Evolutionary conservation across 768 basidiomycete genomes (phyloP).

Genomic region (Brasilioporus rufonigricans): DNA sequence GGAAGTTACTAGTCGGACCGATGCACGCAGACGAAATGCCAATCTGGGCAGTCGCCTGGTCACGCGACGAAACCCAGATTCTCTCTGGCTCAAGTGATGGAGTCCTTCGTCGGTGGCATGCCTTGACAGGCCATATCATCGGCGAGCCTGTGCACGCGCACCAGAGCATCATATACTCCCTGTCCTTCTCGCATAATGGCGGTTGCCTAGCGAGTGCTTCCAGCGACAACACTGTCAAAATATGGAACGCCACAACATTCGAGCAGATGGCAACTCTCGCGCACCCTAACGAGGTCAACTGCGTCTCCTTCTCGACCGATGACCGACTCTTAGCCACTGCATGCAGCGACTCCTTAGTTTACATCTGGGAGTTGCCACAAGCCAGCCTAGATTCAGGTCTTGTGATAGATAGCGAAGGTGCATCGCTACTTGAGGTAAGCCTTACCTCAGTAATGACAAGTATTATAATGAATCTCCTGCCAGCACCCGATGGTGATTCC

Average conservation of each 20-base stretch:
- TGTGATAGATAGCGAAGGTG: slow-evolving; percentile 25
- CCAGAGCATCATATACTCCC: slow-evolving; percentile 26
- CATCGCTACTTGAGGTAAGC: slow-evolving; percentile 26
- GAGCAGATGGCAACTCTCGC: slow-evolving; percentile 22
- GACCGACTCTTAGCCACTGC: slow-evolving; percentile 31
- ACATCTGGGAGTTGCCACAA: slow-evolving; percentile 32
- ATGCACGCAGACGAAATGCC: slow-evolving; percentile 20
- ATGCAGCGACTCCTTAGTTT: slow-evolving; percentile 29
- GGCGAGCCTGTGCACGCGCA: slow-evolving; percentile 25
- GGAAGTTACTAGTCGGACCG: slow-evolving; percentile 26
- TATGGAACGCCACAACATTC: slow-evolving; percentile 29
- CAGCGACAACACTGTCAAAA: slow-evolving; percentile 28
- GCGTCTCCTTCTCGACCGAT: slow-evolving; percentile 30
- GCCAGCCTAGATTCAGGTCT: slow-evolving; percentile 30
- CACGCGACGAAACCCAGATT: slow-evolving; percentile 28
- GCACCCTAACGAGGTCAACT: slow-evolving; percentile 29
- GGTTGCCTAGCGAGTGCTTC: slow-evolving; percentile 29
- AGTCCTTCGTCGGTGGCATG: slow-evolving; percentile 25
- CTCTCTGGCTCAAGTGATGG: slow-evolving; percentile 26
- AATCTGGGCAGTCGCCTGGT: slow-evolving; percentile 31
- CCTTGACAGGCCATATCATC: slow-evolving; percentile 18
- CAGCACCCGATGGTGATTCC: slow-evolving; percentile 12
- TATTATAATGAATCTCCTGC: slow-evolving; percentile 4
- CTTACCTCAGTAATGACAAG: neutral
- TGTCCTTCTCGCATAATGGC: slow-evolving; percentile 28